Evolutionary conservation across 805 yeast species (phyloP), one percentile per base, ranked within the genome.

Genomic region (Dipodascopsis uninucleata): DNA sequence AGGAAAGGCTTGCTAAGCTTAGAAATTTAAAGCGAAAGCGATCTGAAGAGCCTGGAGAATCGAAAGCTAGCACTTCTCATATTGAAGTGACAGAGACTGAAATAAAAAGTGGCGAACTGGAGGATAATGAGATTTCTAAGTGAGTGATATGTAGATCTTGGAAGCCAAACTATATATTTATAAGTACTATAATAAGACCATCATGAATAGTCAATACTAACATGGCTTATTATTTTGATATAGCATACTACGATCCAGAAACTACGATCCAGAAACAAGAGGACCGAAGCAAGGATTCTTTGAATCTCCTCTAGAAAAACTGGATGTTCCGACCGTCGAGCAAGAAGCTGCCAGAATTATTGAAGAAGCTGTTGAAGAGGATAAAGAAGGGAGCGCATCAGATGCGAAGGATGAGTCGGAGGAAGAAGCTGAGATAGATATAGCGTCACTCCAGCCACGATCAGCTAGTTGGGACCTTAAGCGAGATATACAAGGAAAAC

Each of bases 401-500:
- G 33, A 67, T 1, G 66, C 62, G 2, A 61, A 69, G 1, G 58
- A 46, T 28, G 5, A 57, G 57, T 50, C 57, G 49, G 47, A 39
- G 16, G 20, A 23, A 36, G 18, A 44, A 36, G 36, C 42, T 28
- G 47, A 58, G 10, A 46, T 61, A 9, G 57, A 60, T 16, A 33
- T 59, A 25, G 38, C 49, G 8, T 41, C 35, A 7, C 36, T 60
- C 18, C 61, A 58, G 33, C 63, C 65, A 4, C 57, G 60, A 24
- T 33, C 58, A 10, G 60, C 58, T 5, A 61, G 64, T 5, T 60
- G 63, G 60, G 74, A 65, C 59, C 55, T 70, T 59, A 68, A 61
- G 49, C 55, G 65, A 14, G 72, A 69, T 45, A 47, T 77, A 6
- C 58, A 64, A 26, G 65, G 62, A 0, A 66, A 69, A 29, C 39